These are phyloP conservation scores for Hansenula anomala DNA, from an alignment of 1,139 yeast genomes.

Conservation along the genomic window DNA sequence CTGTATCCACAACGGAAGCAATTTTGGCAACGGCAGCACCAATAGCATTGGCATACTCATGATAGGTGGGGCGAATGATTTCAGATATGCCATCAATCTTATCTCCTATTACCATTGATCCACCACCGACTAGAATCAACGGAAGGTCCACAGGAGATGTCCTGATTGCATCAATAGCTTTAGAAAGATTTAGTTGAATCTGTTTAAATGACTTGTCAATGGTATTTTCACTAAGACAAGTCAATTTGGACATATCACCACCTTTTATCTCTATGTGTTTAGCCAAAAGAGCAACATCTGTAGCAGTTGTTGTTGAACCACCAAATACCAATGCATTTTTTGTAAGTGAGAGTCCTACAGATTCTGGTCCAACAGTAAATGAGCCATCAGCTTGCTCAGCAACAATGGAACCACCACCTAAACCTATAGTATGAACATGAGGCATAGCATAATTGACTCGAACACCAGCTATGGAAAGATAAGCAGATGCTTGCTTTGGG, in stretches of 20 bases:
- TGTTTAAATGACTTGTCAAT: constrained; percentile 16
- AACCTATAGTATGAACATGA: constrained; percentile 35
- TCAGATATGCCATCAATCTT: constrained; percentile 29
- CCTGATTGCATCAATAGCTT: constrained; percentile 31
- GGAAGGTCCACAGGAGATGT: constrained; percentile 34
- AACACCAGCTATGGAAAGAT: constrained; percentile 36
- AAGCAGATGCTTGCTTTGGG: constrained; percentile 36
- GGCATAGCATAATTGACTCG: constrained; percentile 40
- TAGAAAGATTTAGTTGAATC: not conserved
- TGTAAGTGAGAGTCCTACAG: constrained; percentile 31
- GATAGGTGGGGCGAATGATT: constrained; percentile 30
- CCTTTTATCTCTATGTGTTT: constrained; percentile 7
- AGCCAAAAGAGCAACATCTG: constrained; percentile 27
- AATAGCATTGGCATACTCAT: constrained; percentile 35
- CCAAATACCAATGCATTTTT: constrained; percentile 29
- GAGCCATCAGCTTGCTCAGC: constrained; percentile 17
- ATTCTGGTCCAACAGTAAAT: constrained; percentile 26
- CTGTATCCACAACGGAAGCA: constrained; percentile 20
- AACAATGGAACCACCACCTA: constrained; percentile 42
- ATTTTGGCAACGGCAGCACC: constrained; percentile 38
- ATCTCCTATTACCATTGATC: constrained; percentile 32
- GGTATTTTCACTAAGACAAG: constrained; percentile 17
- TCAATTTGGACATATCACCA: constrained; percentile 12
- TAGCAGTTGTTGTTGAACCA: constrained; percentile 29
- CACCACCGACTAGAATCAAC: constrained; percentile 37